A percentile compares a stretch with the other conserved stretches of the same genome.
These are phyloP conservation scores for Lactarius evosmus DNA, from an alignment of 768 basidiomycete genomes.

Conservation along the genomic window DNA sequence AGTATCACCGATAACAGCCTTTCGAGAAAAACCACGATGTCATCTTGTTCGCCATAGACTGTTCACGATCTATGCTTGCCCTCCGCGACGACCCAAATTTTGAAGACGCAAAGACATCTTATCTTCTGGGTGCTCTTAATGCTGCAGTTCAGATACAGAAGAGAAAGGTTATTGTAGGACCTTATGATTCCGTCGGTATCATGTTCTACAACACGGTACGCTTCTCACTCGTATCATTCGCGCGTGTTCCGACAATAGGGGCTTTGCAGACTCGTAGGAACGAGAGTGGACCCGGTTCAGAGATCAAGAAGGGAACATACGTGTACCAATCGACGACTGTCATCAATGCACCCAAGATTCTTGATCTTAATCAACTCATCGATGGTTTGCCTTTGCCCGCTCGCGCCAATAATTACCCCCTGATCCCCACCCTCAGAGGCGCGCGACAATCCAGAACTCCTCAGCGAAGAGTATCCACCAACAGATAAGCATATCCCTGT, in stretches of 20 bases:
- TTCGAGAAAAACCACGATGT: conserved; percentile 79
- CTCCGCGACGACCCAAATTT: conserved; percentile 62
- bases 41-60: conserved; percentile 94
- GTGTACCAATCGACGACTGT: conserved; percentile 74
- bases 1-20: conserved; percentile 39
- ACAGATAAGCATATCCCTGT: conserved; percentile 61
- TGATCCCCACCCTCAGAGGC: conserved; percentile 46
- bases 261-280: conserved; percentile 36
- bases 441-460: conserved; percentile 56
- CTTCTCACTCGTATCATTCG: background rate
- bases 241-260: background rate
- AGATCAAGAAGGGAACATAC: conserved; percentile 66
- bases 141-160: conserved; percentile 86
- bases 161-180: conserved; percentile 83
- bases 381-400: conserved; percentile 51
- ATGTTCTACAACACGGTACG: conserved; percentile 90
- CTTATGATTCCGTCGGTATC: conserved; percentile 87
- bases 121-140: conserved; percentile 75
- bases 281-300: conserved; percentile 42
- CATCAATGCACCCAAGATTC: conserved; percentile 78
- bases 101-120: conserved; percentile 66
- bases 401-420: background rate
- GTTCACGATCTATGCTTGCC: conserved; percentile 83
- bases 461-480: conserved; percentile 64
- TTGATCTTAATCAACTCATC: conserved; percentile 71